Conservation (phyloP, 257 asterid species). For the Lavandula angustifolia region DNA sequence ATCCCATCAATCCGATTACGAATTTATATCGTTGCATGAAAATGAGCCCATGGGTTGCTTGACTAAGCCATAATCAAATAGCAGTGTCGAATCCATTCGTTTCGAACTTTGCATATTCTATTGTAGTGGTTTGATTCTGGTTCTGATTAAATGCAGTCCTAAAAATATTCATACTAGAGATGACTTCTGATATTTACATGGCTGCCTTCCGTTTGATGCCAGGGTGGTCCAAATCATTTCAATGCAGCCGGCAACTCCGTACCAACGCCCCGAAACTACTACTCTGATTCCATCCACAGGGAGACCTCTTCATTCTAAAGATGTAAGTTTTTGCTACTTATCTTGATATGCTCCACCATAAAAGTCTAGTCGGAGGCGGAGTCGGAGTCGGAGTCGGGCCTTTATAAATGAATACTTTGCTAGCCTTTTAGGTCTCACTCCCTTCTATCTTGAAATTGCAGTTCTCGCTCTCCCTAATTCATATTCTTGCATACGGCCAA, state of each 20-base stretch:
- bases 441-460: no score
- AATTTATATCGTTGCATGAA: neutral
- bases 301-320: conserved; percentile 45
- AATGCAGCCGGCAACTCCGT: conserved; percentile 41
- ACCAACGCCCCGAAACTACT: conserved; percentile 46
- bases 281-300: conserved; percentile 41
- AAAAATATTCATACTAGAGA: conserved; percentile 11
- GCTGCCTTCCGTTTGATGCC: conserved; percentile 36
- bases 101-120: conserved; percentile 1
- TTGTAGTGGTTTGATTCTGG: conserved; percentile 17
- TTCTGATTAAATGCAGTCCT: conserved; percentile 19
- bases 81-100: neutral
- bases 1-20: conserved; percentile 25
- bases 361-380: no score
- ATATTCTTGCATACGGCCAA: no score
- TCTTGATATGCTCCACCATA: neutral
- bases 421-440: no score
- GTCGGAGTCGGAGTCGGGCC: no score
- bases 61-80: conserved; percentile 18
- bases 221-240: conserved; percentile 60
- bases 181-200: conserved; percentile 29
- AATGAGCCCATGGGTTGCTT: conserved; percentile 21
- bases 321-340: conserved; percentile 45
- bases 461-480: no score
- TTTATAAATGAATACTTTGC: no score